Evolutionary conservation across 1,139 yeast species (phyloP).

Genomic region (Geotrichum australiense): DNA sequence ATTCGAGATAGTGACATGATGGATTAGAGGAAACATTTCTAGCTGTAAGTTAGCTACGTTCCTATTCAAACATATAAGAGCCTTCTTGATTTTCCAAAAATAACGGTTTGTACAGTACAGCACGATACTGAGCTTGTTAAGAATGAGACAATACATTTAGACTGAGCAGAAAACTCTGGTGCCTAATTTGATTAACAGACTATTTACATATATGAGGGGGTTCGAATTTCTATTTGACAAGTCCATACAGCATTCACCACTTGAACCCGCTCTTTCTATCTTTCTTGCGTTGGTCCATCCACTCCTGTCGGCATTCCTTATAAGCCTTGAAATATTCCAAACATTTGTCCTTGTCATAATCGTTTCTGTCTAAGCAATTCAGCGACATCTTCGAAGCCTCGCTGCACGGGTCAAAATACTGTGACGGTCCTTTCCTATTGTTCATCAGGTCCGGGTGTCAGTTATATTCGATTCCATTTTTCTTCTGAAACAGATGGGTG

Average conservation of each 20-base stretch:
- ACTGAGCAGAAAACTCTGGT: too few species aligned
- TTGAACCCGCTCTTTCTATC: slow-evolving; percentile 19
- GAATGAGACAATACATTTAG: too few species aligned
- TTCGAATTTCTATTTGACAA: too few species aligned
- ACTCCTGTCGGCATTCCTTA: slow-evolving; percentile 82
- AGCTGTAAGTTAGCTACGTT: too few species aligned
- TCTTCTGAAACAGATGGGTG: neutral
- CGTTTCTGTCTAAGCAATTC: slow-evolving; percentile 67
- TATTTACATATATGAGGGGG: too few species aligned
- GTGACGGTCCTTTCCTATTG: slow-evolving; percentile 59
- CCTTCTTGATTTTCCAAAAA: too few species aligned
- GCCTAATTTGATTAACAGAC: too few species aligned
- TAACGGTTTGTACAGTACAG: too few species aligned
- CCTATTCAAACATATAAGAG: too few species aligned
- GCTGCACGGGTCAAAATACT: slow-evolving; percentile 88
- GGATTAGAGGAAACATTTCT: too few species aligned
- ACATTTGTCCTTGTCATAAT: slow-evolving; percentile 71
- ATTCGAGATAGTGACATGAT: too few species aligned
- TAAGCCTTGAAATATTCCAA: slow-evolving; percentile 86
- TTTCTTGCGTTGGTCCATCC: slow-evolving; percentile 35
- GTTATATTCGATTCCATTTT: neutral
- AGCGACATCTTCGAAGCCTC: slow-evolving; percentile 83
- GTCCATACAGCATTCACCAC: slow-evolving; percentile 13
- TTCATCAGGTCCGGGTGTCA: neutral
- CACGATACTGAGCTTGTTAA: too few species aligned